Conservation (phyloP, 768 basidiomycete species). For the Kwoniella dejecticola region DNA sequence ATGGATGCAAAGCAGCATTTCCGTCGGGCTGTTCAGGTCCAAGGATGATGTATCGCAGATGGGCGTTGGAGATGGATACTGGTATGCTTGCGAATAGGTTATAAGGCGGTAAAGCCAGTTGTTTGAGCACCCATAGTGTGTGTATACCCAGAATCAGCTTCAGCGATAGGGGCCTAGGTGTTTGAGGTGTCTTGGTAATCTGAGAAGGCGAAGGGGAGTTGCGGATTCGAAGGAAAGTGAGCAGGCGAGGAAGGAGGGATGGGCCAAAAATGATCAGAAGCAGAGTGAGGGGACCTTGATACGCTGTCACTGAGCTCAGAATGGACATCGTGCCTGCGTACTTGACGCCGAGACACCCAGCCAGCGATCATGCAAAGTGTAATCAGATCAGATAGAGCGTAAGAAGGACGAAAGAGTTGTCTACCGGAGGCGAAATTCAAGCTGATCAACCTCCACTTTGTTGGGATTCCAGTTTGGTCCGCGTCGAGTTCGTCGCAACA, state of each 20-base stretch:
- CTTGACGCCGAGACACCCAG: neutral
- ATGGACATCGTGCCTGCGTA: constrained; percentile 9
- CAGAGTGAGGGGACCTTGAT: constrained; percentile 31
- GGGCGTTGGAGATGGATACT: constrained; percentile 24
- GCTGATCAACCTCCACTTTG: constrained; percentile 9
- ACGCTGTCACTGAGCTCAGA: constrained; percentile 20
- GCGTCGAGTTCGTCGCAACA: no score
- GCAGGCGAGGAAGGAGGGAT: constrained; percentile 27
- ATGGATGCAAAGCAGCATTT: constrained; percentile 1
- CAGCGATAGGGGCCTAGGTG: constrained; percentile 6
- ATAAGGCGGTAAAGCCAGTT: constrained; percentile 37
- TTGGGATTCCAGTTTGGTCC: neutral
- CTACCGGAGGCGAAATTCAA: neutral
- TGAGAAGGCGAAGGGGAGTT: constrained; percentile 7
- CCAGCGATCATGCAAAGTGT: neutral
- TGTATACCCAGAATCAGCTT: constrained; percentile 32
- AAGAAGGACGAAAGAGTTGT: no score
- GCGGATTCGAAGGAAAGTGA: constrained; percentile 19
- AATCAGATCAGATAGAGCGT: neutral
- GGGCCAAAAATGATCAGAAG: constrained; percentile 38
- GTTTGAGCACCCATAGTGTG: constrained; percentile 31
- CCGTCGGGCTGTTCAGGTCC: neutral
- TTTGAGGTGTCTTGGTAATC: constrained; percentile 7
- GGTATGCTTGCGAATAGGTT: constrained; percentile 43
- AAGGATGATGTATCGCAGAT: constrained; percentile 27